Percentiles rank a stretch among this genome's conserved stretches.
Conservation (phyloP, 495 filamentous ascomycete genomes). For the Aspergillus mulundensis region DNA sequence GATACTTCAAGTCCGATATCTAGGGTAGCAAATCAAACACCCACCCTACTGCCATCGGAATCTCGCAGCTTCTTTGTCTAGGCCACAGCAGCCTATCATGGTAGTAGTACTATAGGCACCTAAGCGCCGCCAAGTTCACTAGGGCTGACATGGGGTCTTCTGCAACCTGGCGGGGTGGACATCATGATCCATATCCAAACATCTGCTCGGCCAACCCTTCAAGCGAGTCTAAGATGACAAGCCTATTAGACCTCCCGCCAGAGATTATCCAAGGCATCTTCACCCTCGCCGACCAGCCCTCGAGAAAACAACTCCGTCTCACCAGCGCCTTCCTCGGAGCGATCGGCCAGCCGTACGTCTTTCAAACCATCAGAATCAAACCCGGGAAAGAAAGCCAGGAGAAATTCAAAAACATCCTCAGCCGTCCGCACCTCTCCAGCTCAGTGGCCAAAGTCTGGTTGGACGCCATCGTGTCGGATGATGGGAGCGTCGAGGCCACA, state of each 20-base stretch:
- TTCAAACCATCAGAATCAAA: background rate
- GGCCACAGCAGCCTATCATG: too few relatives aligned
- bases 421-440: background rate
- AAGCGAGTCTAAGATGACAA: background rate
- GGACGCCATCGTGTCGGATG: background rate
- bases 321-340: background rate
- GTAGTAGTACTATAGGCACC: too few relatives aligned
- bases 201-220: too few relatives aligned
- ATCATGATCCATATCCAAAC: too few relatives aligned
- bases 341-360: slow-evolving; percentile 1
- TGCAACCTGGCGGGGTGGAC: too few relatives aligned
- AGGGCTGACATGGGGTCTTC: too few relatives aligned
- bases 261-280: slow-evolving; percentile 10
- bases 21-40: too few relatives aligned
- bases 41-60: too few relatives aligned
- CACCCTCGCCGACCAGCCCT: background rate
- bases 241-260: background rate
- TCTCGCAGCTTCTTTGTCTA: too few relatives aligned
- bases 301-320: slow-evolving; percentile 1
- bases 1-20: too few relatives aligned
- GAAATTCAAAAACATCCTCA: background rate
- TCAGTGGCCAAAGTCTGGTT: background rate
- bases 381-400: background rate
- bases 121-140: too few relatives aligned
- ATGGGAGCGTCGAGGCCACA: background rate